Evolutionary conservation across 805 yeast genomes (phyloP), one percentile per base, ranked within the genome.

Genomic region (Alloascoidea hylecoeti): DNA sequence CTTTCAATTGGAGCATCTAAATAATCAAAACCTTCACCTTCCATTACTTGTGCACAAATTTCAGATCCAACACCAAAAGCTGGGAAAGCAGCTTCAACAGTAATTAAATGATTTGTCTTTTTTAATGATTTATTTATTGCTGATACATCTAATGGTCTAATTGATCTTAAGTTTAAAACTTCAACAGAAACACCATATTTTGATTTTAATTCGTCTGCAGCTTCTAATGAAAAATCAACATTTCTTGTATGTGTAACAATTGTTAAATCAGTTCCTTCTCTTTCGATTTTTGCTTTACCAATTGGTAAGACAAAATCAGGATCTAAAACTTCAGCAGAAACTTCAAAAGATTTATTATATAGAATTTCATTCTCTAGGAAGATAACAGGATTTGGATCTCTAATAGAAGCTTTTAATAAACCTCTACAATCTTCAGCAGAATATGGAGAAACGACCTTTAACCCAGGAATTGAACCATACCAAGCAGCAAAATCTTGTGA

Each of bases 1-100:
- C 99, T 85, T 68, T 80, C 94, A 49, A 92, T 84, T 51, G 99
- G 99, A 44, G 97, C 94, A 64, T 92, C 99, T 57, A 92, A 75
- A 75, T 86, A 84, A 65, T 92, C 98, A 49, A 92, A 92, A 39
- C 95, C 97, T 64, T 88, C 96, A 42, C 94, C 76, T 68, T 92
- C 99, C 96, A 92, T 86, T 57, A 92, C 70, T 66, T 86, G 95
- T 44, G 97, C 98, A 60, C 88, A 75, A 54, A 92, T 83, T 72
- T 92, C 99, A 39, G 96, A 84, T 56, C 99, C 98, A 49, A 92
- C 94, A 68, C 98, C 97, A 57, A 84, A 92, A 41, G 85, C 89
- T 49, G 98, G 98, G 94, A 75, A 92, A 44, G 94, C 96, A 36
- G 95, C 81, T 70, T 92, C 99, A 43, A 89, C 96, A 36, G 96